Evolutionary conservation across 2,329 filamentous ascomycete genomes (phyloP), one percentile per base, ranked within the genome.

Genomic region (Neofusicoccum sp.): DNA sequence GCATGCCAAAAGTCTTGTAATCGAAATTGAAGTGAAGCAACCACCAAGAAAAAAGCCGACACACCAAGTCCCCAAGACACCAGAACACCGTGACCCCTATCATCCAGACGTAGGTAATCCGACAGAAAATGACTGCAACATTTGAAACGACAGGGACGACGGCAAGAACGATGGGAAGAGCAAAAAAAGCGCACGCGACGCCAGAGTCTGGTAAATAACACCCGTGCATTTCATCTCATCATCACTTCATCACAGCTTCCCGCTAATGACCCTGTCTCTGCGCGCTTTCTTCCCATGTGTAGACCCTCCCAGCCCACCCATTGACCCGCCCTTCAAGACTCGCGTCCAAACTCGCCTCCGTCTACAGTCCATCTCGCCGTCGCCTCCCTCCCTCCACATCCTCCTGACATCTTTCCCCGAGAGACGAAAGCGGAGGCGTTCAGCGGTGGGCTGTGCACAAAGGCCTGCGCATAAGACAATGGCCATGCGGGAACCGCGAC

Each of bases 221-320:
- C 51, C 51, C 51, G 28, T 56, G 51, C 41, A 56, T 56, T 56
- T 56, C 51, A 56, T 56, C 51, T 56, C 51, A 43, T 56, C 51
- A 56, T 56, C 51, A 56, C 36, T 56, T 56, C 51, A 56, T 56
- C 51, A 43, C 51, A 56, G 51, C 51, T 43, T 56, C 40, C 51
- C 51, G 51, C 51, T 56, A 56, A 43, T 43, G 51, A 38, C 51
- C 38, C 26, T 56, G 26, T 56, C 36, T 56, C 51, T 43, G 51
- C 12, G 38, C 51, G 51, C 31, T 41, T 40, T 24, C n/a, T 43
- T 56, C 28, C 28, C 51, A 24, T 33, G n/a, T 38, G 38, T 43
- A 43, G 28, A 28, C 8, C 11, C 38, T 14, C 33, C 11, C 36
- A 56, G 38, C 51, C 51, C 51, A 56, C 38, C 26, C 14, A n/a